These are phyloP conservation scores for Phellopilus nigrolimitatus DNA, from an alignment of 1,284 basidiomycete genomes.

Conservation along the genomic window DNA sequence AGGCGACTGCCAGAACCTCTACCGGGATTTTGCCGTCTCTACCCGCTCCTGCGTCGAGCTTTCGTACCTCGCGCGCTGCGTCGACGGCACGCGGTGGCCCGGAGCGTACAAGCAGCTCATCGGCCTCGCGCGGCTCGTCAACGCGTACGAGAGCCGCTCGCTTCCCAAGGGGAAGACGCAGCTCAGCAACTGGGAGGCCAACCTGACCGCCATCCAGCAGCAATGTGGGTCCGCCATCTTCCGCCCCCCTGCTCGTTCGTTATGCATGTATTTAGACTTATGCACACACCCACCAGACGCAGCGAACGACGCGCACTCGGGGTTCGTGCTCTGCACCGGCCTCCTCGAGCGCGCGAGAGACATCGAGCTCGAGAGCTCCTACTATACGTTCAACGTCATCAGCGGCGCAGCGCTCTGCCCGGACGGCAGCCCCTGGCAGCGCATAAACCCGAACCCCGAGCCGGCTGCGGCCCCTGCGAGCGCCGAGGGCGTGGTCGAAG, in stretches of 20 bases:
- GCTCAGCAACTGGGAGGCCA: slow-evolving; percentile 62
- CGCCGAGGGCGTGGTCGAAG: too few species aligned
- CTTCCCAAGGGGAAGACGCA: slow-evolving; percentile 56
- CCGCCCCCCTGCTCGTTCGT: not conserved
- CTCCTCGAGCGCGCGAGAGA: slow-evolving; percentile 36
- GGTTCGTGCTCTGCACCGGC: slow-evolving; percentile 43
- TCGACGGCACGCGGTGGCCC: slow-evolving; percentile 36
- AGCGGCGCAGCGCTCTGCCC: slow-evolving; percentile 30
- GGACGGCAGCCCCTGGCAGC: slow-evolving; percentile 8
- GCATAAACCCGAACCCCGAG: not conserved
- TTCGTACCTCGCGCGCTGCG: slow-evolving; percentile 58
- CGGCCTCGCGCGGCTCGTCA: slow-evolving; percentile 56
- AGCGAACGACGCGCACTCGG: slow-evolving; percentile 64
- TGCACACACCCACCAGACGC: slow-evolving; percentile 45
- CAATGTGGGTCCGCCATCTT: slow-evolving; percentile 45
- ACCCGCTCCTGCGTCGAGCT: slow-evolving; percentile 61
- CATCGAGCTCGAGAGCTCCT: slow-evolving; percentile 34
- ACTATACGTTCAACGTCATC: slow-evolving; percentile 53
- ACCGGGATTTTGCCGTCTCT: slow-evolving; percentile 45
- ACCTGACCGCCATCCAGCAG: slow-evolving; percentile 42
- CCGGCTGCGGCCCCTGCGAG: not conserved
- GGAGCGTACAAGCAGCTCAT: slow-evolving; percentile 32
- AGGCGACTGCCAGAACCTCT: slow-evolving; percentile 66
- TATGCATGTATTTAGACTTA: not conserved
- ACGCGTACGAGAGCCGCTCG: slow-evolving; percentile 47